Evolutionary conservation across 805 yeast species (phyloP).

Genomic region (Starmerella ratchasimensis): DNA sequence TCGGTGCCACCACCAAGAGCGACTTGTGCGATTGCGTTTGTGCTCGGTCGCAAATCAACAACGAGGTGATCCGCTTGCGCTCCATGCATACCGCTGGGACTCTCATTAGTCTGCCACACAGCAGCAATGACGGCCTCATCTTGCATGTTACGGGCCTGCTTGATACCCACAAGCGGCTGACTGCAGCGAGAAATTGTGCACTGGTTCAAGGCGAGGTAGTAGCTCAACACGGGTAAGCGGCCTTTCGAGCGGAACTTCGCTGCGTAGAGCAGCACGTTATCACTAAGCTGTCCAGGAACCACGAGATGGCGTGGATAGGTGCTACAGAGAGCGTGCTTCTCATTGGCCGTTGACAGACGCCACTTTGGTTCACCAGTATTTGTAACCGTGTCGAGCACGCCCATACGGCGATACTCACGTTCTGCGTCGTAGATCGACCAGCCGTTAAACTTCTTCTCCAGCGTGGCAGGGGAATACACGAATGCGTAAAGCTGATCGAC

Average conservation of each 20-base stretch:
- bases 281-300: constrained; percentile 68
- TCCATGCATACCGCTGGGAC: constrained; percentile 23
- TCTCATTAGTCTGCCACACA: constrained; percentile 47
- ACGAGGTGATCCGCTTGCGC: constrained; percentile 45
- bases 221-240: constrained; percentile 70
- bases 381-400: constrained; percentile 21
- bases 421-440: constrained; percentile 58
- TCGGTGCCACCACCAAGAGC: constrained; percentile 99
- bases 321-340: constrained; percentile 41
- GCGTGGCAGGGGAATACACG: constrained; percentile 57
- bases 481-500: constrained; percentile 63
- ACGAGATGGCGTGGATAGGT: constrained; percentile 60
- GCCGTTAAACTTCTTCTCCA: constrained; percentile 50
- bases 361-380: constrained; percentile 32
- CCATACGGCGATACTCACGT: constrained; percentile 64
- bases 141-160: constrained; percentile 75
- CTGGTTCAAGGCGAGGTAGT: constrained; percentile 46
- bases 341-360: constrained; percentile 58
- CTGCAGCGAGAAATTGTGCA: constrained; percentile 79
- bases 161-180: constrained; percentile 85
- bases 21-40: constrained; percentile 92
- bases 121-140: constrained; percentile 75
- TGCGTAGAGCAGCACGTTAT: constrained; percentile 70
- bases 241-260: constrained; percentile 73
- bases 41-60: constrained; percentile 82